Base-by-base conservation (phyloP, 192 early-diverging fungal genomes). In the Gaertneriomyces semiglobifer region DNA sequence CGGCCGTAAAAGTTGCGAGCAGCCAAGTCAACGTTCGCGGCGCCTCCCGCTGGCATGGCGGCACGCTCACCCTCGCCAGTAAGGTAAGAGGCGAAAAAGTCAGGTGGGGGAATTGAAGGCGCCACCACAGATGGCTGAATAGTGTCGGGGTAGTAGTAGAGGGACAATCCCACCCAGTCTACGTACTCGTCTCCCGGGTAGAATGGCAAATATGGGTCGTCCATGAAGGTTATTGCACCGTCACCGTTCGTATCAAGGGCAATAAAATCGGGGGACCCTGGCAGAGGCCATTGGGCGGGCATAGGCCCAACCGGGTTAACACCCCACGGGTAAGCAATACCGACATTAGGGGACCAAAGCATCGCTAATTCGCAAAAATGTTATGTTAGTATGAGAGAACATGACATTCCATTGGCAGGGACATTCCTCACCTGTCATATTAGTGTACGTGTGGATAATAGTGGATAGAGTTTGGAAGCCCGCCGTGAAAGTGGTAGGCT, bases 301-400 rank as follows among this genome's bases (percentile, higher is more conserved):
- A 14, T 39, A 12, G n/a, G 4, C 39, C 12, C 39, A 39, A 7
- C 14, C 12, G 55, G 11, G 44, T 10, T 60, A 9, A 58, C 51
- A 25, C n/a, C 48, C 60, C 73, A 81, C 18, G 79, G 79, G 58
- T 81, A 81, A 7, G 48, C 48, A 47, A 75, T 48, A 5, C 77
- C 79, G 40, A 81, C 48, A 65, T 81, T 81, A 11, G 79, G 79
- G 9, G 65, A 68, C 79, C 79, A 81, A 7, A 81, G 53, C 74
- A 81, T 79, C 3, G 79, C 79, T 80, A 50, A 48, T 14, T 10
- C 20, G 44, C 19, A 52, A 48, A 1, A 57, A 9, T 33, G 12
- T 16, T 68, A 14, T 25, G 7, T 12, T 16, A 70, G n/a, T 11
- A 61, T 19, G 20, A 52, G 7, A 9, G 46, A 16, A 44, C n/a